Evolutionary conservation across 177 flowering plant species (phyloP).

Genomic region (Vitis hybrid): DNA sequence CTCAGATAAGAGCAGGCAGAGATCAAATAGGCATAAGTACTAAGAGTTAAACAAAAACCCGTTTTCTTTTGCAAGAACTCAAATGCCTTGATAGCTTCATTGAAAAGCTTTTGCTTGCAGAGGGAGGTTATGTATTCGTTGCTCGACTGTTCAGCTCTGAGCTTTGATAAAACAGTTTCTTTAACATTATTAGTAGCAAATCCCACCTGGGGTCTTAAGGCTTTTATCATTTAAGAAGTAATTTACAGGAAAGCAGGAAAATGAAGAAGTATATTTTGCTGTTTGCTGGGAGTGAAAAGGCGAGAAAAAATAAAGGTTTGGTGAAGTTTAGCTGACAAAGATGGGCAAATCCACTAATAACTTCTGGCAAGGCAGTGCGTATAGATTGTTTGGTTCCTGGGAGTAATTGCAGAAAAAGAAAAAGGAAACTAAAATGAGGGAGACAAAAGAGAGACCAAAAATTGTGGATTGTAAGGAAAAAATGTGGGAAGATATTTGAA

Average conservation of each 20-base stretch:
- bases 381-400: too few relatives aligned
- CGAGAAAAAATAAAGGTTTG: too few relatives aligned
- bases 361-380: too few relatives aligned
- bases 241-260: not conserved
- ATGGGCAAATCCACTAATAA: too few relatives aligned
- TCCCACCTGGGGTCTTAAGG: too few relatives aligned
- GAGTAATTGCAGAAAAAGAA: too few relatives aligned
- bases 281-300: not conserved
- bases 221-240: slow-evolving; percentile 11
- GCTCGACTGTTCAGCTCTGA: slow-evolving; percentile 43
- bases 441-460: not conserved
- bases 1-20: slow-evolving; percentile 57
- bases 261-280: not conserved
- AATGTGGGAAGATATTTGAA: not conserved
- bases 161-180: slow-evolving; percentile 7
- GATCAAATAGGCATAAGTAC: slow-evolving; percentile 48
- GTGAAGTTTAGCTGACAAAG: too few relatives aligned
- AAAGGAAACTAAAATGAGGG: too few relatives aligned
- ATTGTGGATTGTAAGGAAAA: not conserved
- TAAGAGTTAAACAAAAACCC: slow-evolving; percentile 23
- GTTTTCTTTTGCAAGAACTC: slow-evolving; percentile 34
- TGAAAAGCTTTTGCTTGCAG: slow-evolving; percentile 50
- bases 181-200: not conserved
- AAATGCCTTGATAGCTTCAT: slow-evolving; percentile 60
- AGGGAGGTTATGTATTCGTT: slow-evolving; percentile 51